phyloP scores from a whole-genome alignment of 768 basidiomycete species.

The Dioszegia aurantiaca region DNA sequence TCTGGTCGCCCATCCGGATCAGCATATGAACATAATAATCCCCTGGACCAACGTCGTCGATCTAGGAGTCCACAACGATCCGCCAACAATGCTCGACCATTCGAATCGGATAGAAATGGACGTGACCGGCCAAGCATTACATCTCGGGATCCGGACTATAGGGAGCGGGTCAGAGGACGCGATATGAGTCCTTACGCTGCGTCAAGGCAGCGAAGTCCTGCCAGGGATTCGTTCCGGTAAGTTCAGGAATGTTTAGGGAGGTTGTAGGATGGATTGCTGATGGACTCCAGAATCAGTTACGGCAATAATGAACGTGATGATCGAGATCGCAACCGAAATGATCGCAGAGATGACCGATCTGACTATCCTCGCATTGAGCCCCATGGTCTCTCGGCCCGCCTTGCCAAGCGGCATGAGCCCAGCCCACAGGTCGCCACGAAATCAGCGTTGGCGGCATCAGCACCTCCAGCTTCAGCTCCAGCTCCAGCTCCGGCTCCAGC shows the following conservation, averaged over 20 bases:
- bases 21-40: neutral
- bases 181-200: neutral
- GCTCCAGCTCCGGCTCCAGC: neutral
- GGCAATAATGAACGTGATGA: neutral
- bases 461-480: neutral
- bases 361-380: too few relatives aligned
- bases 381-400: too few relatives aligned
- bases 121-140: neutral
- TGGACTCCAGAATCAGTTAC: neutral
- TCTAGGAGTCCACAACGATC: neutral
- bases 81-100: neutral
- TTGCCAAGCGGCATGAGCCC: too few relatives aligned
- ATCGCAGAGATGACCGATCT: too few relatives aligned
- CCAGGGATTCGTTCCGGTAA: neutral
- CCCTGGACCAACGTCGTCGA: neutral
- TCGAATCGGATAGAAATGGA: neutral
- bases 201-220: neutral
- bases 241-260: neutral
- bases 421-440: too few relatives aligned
- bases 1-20: neutral
- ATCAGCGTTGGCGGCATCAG: too few relatives aligned
- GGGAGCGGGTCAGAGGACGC: neutral
- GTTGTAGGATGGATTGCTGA: too few relatives aligned
- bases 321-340: too few relatives aligned
- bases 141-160: neutral